phyloP scores from a whole-genome alignment of 2,329 filamentous ascomycete species.

The Aspergillus fijiensis region DNA sequence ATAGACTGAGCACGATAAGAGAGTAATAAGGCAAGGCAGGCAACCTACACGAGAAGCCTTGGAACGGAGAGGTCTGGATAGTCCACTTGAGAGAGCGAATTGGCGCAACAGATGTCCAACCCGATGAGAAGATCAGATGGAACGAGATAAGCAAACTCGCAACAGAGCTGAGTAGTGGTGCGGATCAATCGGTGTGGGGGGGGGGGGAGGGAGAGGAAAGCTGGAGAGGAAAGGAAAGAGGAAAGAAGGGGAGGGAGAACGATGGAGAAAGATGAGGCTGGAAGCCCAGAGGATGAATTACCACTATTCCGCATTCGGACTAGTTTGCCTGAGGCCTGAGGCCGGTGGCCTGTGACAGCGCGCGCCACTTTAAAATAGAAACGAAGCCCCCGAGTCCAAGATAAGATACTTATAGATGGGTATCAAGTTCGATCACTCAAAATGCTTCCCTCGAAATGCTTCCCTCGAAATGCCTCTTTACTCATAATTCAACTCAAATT shows the following conservation, averaged over 20 bases:
- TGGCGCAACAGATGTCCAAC: slow-evolving; percentile 17
- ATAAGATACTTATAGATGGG: too few relatives aligned
- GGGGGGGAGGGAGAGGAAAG: slow-evolving; percentile 9
- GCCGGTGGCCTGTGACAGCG: background rate
- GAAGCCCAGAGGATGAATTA: slow-evolving; percentile 9
- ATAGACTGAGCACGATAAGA: slow-evolving; percentile 19
- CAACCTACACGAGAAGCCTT: slow-evolving; percentile 48
- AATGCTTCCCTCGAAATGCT: background rate
- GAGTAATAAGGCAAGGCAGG: slow-evolving; percentile 31
- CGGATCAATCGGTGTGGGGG: background rate
- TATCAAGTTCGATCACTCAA: too few relatives aligned
- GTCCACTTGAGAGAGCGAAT: slow-evolving; percentile 13
- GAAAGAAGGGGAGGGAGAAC: background rate
- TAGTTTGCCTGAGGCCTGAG: background rate
- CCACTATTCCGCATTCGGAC: slow-evolving; percentile 9
- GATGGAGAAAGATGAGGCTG: slow-evolving; percentile 10
- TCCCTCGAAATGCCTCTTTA: background rate
- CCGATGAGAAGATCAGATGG: slow-evolving; percentile 15
- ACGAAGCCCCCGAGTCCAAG: too few relatives aligned
- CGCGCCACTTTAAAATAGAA: background rate
- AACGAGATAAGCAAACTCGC: slow-evolving; percentile 13
- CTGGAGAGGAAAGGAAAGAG: background rate
- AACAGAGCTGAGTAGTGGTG: slow-evolving; percentile 5
- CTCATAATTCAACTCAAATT: background rate
- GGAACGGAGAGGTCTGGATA: slow-evolving; percentile 17